A percentile compares a stretch with the other conserved stretches of the same genome.
Conservation (phyloP, 2,329 filamentous ascomycete species). For the Exophiala calicioides region DNA sequence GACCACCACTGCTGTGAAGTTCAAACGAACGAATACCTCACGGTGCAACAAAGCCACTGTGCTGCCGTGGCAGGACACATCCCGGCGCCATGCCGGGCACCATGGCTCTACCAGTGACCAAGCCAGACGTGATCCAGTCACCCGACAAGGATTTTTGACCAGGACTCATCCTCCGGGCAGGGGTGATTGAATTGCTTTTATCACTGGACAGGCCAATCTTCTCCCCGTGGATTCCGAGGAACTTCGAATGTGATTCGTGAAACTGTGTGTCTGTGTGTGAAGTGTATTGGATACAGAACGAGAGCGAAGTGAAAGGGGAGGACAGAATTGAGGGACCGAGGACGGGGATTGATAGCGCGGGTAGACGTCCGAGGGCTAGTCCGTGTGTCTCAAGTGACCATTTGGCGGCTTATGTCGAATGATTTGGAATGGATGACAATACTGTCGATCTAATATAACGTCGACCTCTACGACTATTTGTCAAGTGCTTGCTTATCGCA, state of each 20-base stretch:
- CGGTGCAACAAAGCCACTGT: slow-evolving; percentile 16
- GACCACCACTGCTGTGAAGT: slow-evolving; percentile 14
- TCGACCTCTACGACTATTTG: no score
- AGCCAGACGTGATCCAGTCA: slow-evolving; percentile 16
- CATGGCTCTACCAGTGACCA: neutral
- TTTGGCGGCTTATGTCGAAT: neutral
- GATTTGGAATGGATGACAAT: neutral
- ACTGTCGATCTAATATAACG: no score
- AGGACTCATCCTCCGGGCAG: slow-evolving; percentile 4
- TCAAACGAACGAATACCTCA: slow-evolving; percentile 2
- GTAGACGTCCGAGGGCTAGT: no score
- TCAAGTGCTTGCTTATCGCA: no score
- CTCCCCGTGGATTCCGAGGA: slow-evolving; percentile 11
- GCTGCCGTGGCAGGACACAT: slow-evolving; percentile 1
- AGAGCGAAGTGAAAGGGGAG: no score
- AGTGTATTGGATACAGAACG: neutral
- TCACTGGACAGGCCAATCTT: slow-evolving; percentile 15
- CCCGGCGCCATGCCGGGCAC: neutral
- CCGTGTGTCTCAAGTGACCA: no score
- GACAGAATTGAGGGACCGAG: no score
- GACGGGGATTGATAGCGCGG: neutral
- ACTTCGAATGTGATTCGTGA: neutral
- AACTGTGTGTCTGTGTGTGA: neutral
- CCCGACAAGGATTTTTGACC: slow-evolving; percentile 1
- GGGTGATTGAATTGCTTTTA: slow-evolving; percentile 8